These are phyloP conservation scores for Russula virescens DNA, from an alignment of 768 basidiomycete species.

Conservation along the genomic window DNA sequence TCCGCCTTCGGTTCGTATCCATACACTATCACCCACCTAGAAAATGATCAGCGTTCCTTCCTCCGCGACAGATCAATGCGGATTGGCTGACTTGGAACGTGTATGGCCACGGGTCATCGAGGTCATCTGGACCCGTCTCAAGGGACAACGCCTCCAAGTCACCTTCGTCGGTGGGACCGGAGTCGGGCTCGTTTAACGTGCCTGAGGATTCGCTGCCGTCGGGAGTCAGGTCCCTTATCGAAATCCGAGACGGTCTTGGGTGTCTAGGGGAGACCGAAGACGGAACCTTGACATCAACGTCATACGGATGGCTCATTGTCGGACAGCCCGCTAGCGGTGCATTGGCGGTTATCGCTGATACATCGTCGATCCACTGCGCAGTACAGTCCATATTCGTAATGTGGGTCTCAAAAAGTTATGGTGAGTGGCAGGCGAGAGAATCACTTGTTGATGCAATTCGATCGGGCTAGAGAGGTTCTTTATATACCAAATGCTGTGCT, in stretches of 20 bases:
- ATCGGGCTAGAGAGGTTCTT: background rate
- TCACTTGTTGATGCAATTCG: background rate
- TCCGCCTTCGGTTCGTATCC: constrained; percentile 23
- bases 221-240: constrained; percentile 1
- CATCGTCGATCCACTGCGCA: constrained; percentile 8
- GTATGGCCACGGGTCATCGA: constrained; percentile 25
- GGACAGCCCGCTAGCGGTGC: background rate
- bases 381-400: constrained; percentile 4
- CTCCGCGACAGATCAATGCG: background rate
- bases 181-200: background rate
- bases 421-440: background rate
- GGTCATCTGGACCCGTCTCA: constrained; percentile 18
- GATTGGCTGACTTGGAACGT: constrained; percentile 15
- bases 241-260: no score
- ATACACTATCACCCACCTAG: constrained; percentile 19
- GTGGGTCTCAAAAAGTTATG: background rate
- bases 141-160: constrained; percentile 7
- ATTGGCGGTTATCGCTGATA: background rate
- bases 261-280: background rate
- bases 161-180: background rate
- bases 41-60: background rate
- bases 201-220: background rate
- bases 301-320: background rate
- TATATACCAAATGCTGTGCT: constrained; percentile 9
- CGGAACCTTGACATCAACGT: background rate